phyloP scores from a whole-genome alignment of 192 early-diverging fungal species.

The Coemansia sp. region DNA sequence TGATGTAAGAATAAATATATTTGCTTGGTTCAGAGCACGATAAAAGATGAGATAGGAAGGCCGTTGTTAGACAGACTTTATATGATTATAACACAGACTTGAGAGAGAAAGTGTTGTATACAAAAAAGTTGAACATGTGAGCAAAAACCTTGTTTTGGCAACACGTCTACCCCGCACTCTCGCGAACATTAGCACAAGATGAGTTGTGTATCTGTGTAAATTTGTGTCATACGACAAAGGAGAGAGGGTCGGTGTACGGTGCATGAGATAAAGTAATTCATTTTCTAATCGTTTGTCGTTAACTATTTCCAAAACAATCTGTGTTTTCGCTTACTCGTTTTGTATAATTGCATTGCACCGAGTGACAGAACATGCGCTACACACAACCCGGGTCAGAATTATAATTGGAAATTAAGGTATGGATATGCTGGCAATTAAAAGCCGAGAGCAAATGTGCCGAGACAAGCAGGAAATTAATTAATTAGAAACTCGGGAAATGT shows the following conservation, averaged over 20 bases:
- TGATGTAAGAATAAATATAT: neutral
- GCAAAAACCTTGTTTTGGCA: conserved; percentile 1
- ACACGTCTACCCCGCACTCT: conserved; percentile 1
- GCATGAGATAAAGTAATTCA: neutral
- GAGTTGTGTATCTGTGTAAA: conserved; percentile 1
- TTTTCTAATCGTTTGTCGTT: neutral
- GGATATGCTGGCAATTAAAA: neutral
- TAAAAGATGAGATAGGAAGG: neutral
- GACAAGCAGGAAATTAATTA: neutral
- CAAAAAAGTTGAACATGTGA: neutral
- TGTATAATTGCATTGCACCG: conserved; percentile 3
- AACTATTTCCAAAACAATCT: neutral
- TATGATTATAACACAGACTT: neutral
- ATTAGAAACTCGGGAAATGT: neutral
- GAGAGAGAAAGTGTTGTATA: neutral
- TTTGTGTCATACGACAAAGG: neutral
- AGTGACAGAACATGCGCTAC: neutral
- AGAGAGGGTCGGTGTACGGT: neutral
- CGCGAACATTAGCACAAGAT: neutral
- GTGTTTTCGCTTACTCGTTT: neutral
- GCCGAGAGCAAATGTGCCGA: neutral
- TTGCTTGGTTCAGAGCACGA: neutral
- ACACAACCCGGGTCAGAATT: conserved; percentile 3
- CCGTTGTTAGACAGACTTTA: neutral
- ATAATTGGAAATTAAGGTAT: neutral